Conservation (phyloP, 2,329 filamentous ascomycete genomes). For the Zalaria obscura region DNA sequence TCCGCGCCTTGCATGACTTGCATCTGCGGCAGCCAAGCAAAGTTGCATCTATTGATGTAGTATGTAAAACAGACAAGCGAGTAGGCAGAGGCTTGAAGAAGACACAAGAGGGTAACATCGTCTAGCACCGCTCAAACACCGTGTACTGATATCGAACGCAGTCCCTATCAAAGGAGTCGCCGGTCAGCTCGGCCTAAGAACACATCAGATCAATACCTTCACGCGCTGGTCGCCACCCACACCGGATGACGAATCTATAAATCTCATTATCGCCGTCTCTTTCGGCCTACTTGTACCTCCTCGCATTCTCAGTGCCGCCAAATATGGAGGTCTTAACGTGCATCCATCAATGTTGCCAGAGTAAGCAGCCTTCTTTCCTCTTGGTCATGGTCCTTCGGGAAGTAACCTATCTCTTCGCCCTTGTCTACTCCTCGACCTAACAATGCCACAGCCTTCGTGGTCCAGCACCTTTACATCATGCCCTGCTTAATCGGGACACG, state of each 20-base stretch:
- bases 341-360: conserved; percentile 86
- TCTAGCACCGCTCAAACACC: conserved; percentile 1
- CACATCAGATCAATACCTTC: conserved; percentile 72
- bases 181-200: conserved; percentile 41
- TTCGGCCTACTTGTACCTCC: conserved; percentile 84
- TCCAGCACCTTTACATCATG: conserved; percentile 73
- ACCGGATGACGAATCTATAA: conserved; percentile 34
- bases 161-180: conserved; percentile 62
- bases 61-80: conserved; percentile 67
- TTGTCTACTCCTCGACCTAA: conserved; percentile 4
- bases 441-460: conserved; percentile 52
- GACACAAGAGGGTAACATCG: conserved; percentile 45
- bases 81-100: conserved; percentile 59
- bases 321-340: conserved; percentile 82
- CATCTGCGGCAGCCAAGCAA: conserved; percentile 37
- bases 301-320: conserved; percentile 52
- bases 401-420: conserved; percentile 34
- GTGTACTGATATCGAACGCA: conserved; percentile 19
- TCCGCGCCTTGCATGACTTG: conserved; percentile 48
- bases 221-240: conserved; percentile 60
- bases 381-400: no score
- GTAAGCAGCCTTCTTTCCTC: conserved; percentile 27
- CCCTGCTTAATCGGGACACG: conserved; percentile 49
- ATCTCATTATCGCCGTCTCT: conserved; percentile 82
- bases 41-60: conserved; percentile 70